These are phyloP conservation scores for Penium margaritaceum DNA, from an alignment of 139 green algal genomes.

Conservation along the genomic window DNA sequence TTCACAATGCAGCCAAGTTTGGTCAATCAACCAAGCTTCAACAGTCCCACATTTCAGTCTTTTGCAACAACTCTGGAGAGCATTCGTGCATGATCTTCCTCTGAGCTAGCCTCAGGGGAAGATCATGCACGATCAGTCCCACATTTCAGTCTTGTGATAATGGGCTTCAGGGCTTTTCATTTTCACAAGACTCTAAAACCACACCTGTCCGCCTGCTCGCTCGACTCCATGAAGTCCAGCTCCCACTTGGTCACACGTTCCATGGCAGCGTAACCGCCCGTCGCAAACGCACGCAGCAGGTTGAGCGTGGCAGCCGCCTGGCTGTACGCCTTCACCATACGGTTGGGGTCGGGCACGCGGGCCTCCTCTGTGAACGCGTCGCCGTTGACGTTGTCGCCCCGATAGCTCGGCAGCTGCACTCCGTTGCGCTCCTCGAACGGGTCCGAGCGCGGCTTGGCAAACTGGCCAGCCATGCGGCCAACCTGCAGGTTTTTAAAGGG, in stretches of 20 bases:
- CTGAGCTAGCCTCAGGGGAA: no score
- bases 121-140: no score
- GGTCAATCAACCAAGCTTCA: no score
- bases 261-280: slow-evolving; percentile 87
- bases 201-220: slow-evolving; percentile 63
- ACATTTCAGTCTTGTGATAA: no score
- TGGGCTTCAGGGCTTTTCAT: no score
- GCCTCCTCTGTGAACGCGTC: slow-evolving; percentile 74
- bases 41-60: no score
- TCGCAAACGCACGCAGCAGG: slow-evolving; percentile 89
- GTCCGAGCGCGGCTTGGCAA: slow-evolving; percentile 89
- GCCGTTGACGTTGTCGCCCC: slow-evolving; percentile 97
- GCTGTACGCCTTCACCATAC: slow-evolving; percentile 84
- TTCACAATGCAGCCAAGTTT: no score
- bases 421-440: slow-evolving; percentile 67
- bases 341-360: slow-evolving; percentile 75
- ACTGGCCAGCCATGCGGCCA: slow-evolving; percentile 95
- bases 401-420: slow-evolving; percentile 76
- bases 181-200: no score
- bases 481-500: slow-evolving; percentile 52
- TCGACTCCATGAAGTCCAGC: slow-evolving; percentile 94
- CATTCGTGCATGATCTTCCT: no score
- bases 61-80: no score
- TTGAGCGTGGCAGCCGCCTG: slow-evolving; percentile 95
- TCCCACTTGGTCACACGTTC: slow-evolving; percentile 87